A percentile compares a stretch with the other conserved stretches of the same genome.
phyloP scores from a whole-genome alignment of 345 rosid genomes.

The Salix udensis region DNA sequence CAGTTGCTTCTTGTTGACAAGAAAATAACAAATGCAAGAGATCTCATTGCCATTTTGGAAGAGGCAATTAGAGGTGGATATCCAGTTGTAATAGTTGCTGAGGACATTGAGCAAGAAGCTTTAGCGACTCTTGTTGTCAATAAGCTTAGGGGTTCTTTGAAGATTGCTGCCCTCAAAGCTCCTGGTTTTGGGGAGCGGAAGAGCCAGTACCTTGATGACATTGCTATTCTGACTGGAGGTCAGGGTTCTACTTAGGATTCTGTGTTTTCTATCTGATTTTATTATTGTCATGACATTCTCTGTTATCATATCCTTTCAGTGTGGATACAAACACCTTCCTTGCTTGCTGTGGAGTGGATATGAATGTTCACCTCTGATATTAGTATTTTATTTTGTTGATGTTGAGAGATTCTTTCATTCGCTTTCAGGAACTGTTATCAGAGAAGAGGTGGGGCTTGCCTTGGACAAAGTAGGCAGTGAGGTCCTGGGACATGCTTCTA shows the following conservation, averaged over 20 bases:
- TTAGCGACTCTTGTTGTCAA: slow-evolving; percentile 94
- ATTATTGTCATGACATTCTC: neutral
- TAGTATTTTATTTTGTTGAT: neutral
- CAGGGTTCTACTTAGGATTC: neutral
- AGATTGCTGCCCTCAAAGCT: slow-evolving; percentile 95
- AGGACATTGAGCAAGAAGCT: slow-evolving; percentile 98
- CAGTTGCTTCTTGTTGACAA: slow-evolving; percentile 97
- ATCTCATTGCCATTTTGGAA: slow-evolving; percentile 76
- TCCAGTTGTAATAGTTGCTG: slow-evolving; percentile 75
- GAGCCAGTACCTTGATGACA: slow-evolving; percentile 95
- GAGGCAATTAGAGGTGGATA: slow-evolving; percentile 81
- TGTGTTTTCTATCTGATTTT: neutral
- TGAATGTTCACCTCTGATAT: neutral
- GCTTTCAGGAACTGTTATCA: slow-evolving; percentile 69
- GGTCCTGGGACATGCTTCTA: slow-evolving; percentile 83
- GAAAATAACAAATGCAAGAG: slow-evolving; percentile 94
- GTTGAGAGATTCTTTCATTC: neutral
- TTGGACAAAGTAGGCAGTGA: slow-evolving; percentile 92
- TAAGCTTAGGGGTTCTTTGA: slow-evolving; percentile 86
- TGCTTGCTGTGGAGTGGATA: neutral
- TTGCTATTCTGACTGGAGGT: slow-evolving; percentile 94
- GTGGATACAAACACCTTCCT: neutral
- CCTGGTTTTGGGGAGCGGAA: slow-evolving; percentile 98
- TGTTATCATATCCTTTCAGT: neutral
- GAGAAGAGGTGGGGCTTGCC: slow-evolving; percentile 93